Evolutionary conservation across 176 grass and related monocot genomes (phyloP), one percentile per base, ranked within the genome.

Genomic region (Bothriochloa decipiens): DNA sequence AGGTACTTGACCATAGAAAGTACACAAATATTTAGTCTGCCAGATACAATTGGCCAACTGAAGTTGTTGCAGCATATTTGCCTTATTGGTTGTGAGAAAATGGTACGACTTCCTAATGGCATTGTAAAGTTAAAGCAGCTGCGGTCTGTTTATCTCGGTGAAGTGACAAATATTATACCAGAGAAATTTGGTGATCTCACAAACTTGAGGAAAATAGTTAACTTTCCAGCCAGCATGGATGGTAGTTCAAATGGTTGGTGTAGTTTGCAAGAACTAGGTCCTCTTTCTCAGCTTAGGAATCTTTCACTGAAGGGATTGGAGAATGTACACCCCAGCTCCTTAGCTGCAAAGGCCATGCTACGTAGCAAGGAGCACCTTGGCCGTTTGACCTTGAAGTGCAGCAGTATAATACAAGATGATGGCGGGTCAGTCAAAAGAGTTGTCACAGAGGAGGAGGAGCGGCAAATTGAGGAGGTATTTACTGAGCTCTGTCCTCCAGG

Each of bases 211-310:
- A 49, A 11, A 4, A 57, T 57, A 22, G 0, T 14, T 23, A 28
- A 58, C 7, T 84, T 84, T 73, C 37, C 42, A 26, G 70, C 10
- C 22, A 20, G 15, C 23, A 23, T 26, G n/a, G 7, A 13, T 27
- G 23, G 39, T 40, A 18, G 18, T 57, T 3, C 52, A 57, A 57
- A 57, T 57, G 42, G 49, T 39, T n/a, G 50, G 17, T 45, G 57
- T 29, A 76, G 13, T 20, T 27, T 84, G 61, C 40, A 66, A 29
- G 82, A 84, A 58, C 16, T 84, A 17, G 55, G 71, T 13, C 11
- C 71, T 67, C 75, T 69, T 69, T 69, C 66, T 4, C 66, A 22
- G 35, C 66, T 69, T 9, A 39, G 18, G 35, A 18, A 22, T 9
- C 66, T 69, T 11, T 3, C 2, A 39, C 3, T 69, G 16, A 37